Conservation (phyloP, 306 rosid genomes). For the Crataegus laevigata region DNA sequence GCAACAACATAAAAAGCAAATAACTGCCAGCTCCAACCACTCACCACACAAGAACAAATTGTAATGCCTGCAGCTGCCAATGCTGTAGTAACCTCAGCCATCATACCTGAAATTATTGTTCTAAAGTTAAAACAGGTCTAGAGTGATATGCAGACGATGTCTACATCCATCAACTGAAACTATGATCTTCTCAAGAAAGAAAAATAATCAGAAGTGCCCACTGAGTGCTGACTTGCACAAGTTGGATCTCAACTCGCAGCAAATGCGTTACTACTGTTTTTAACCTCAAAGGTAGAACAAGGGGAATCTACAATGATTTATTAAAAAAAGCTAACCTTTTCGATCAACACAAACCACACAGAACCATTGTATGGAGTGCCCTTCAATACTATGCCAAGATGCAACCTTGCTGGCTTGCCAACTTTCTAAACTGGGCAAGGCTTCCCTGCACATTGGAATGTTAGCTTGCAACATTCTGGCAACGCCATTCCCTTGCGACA, state of each 20-base stretch:
- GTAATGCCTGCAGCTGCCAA: slow-evolving; percentile 72
- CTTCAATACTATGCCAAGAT: slow-evolving; percentile 85
- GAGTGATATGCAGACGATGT: background rate
- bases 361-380: slow-evolving; percentile 87
- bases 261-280: background rate
- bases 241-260: background rate
- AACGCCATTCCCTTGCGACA: slow-evolving; percentile 56
- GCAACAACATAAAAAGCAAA: slow-evolving; percentile 7
- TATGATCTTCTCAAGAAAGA: no score
- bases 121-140: background rate
- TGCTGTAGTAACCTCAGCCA: slow-evolving; percentile 82
- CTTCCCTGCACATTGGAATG: slow-evolving; percentile 68
- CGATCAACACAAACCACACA: slow-evolving; percentile 75
- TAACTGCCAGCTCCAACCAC: slow-evolving; percentile 34
- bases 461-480: slow-evolving; percentile 55
- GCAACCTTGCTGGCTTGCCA: slow-evolving; percentile 83
- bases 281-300: background rate
- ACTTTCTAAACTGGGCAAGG: slow-evolving; percentile 87
- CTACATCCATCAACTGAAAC: background rate
- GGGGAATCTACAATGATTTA: background rate
- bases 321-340: slow-evolving; percentile 48
- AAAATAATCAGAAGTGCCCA: no score
- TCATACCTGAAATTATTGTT: slow-evolving; percentile 65
- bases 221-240: no score
- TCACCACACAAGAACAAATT: slow-evolving; percentile 93